phyloP scores from a whole-genome alignment of 352 stramenopile genomes.

The Globisporangium sylvaticum region DNA sequence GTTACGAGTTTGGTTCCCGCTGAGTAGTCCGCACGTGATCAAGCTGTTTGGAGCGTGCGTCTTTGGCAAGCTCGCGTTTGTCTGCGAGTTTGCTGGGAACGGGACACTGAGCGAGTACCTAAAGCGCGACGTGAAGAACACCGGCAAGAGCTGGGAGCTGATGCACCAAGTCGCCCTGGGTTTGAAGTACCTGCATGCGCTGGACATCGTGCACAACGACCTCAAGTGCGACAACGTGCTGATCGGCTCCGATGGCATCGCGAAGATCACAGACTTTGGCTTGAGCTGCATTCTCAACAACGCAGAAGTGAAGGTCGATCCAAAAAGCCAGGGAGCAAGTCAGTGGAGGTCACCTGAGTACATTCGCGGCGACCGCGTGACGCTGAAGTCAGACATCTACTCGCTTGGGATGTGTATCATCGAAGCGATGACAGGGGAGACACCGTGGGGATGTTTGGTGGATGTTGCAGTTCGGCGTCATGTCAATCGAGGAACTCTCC shows the following conservation, averaged over 20 bases:
- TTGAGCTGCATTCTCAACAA: constrained; percentile 10
- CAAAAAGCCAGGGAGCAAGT: neutral
- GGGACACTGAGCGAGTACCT: neutral
- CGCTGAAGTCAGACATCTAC: neutral
- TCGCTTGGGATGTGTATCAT: neutral
- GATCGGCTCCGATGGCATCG: neutral
- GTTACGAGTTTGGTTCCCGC: constrained; percentile 17
- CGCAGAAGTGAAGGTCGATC: neutral
- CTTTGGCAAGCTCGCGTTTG: constrained; percentile 16
- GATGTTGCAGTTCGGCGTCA: neutral
- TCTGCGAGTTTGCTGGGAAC: constrained; percentile 14
- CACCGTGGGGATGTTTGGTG: constrained; percentile 3
- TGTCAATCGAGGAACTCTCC: neutral
- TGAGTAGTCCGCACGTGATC: constrained; percentile 21
- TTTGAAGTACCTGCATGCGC: neutral
- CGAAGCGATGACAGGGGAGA: constrained; percentile 14
- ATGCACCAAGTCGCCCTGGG: neutral
- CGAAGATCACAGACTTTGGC: constrained; percentile 9
- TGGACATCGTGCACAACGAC: constrained; percentile 4
- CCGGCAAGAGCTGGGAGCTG: neutral
- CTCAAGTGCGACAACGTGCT: constrained; percentile 10
- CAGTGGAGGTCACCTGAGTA: neutral
- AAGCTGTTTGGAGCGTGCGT: constrained; percentile 21
- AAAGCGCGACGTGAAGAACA: neutral
- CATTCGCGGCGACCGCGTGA: neutral